Evolutionary conservation across 768 basidiomycete species (phyloP), one percentile per base, ranked within the genome.

Genomic region (Trametes cingulata): DNA sequence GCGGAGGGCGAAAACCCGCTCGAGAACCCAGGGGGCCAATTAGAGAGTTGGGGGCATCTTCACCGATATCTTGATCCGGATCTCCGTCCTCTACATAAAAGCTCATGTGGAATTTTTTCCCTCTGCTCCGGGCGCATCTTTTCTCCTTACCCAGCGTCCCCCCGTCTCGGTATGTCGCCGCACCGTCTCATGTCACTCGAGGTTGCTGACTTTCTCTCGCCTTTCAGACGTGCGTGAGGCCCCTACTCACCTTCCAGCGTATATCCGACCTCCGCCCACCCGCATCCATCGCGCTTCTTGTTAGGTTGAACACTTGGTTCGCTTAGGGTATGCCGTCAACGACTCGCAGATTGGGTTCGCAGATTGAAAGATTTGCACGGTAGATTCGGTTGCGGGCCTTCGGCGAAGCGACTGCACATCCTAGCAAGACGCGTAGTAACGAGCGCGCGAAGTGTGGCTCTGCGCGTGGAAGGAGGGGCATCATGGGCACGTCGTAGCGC

Each of bases 251-350:
- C 82, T 83, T 71, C 75, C 77, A 79, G 72, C 80, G 79, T 80
- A 67, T 70, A 76, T 76, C 77, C 78, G 75, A 75, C 76, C 78
- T 76, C 73, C 76, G 76, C 78, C 76, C 80, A 76, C 72, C 81
- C 79, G 85, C 82, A 72, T 84, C 82, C 70, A 86, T 87, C 86
- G 85, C 85, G 86, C 84, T 87, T 88, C 79, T 80, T 80, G 77
- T 79, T 75, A 76, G 82, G 83, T 73, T 83, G 84, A 73, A 73
- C 76, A 84, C 71, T 73, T 75, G 75, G 78, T 76, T 87, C 86
- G 73, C 74, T 74, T 73, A 71, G 79, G 84, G 85, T 78, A 37
- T 56, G 65, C 48, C 61, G 56, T 47, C 20, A 22, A 40, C 19
- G 15, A 40, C 36, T 56, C 39, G 9, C 64, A 56, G 60, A 69